Conservation (phyloP, 257 asterid species). For the Solanum lycopersicoides region DNA sequence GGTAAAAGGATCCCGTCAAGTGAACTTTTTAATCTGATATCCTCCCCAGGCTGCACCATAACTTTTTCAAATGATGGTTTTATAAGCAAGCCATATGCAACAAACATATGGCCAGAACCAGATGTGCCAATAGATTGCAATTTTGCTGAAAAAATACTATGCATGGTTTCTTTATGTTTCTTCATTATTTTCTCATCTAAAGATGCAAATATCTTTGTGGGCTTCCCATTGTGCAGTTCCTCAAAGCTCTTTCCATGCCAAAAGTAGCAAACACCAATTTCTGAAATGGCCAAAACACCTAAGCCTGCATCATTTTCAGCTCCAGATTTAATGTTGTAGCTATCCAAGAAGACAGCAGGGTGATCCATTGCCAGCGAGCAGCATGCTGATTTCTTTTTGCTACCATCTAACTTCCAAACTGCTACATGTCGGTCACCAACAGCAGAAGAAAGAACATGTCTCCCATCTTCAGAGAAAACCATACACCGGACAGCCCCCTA, state of each 20-base stretch:
- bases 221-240: constrained; percentile 50
- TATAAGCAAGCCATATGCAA: constrained; percentile 69
- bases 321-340: constrained; percentile 22
- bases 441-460: constrained; percentile 71
- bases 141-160: constrained; percentile 71
- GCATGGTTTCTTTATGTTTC: constrained; percentile 47
- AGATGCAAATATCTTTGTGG: constrained; percentile 51
- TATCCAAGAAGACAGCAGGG: constrained; percentile 77
- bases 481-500: constrained; percentile 80
- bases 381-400: constrained; percentile 60
- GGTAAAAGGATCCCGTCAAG: constrained; percentile 73
- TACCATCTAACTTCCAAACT: constrained; percentile 66
- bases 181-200: constrained; percentile 34
- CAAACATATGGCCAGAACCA: constrained; percentile 44
- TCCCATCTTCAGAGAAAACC: constrained; percentile 78
- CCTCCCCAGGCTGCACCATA: constrained; percentile 61
- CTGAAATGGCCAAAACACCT: constrained; percentile 79
- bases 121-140: constrained; percentile 44
- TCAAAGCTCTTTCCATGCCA: constrained; percentile 67
- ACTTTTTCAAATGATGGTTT: constrained; percentile 79
- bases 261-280: constrained; percentile 77
- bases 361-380: constrained; percentile 77
- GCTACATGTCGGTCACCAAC: constrained; percentile 69
- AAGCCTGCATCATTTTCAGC: constrained; percentile 39
- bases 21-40: constrained; percentile 44